Evolutionary conservation across 768 basidiomycete genomes (phyloP).

Genomic region (Termitomyces heimii): DNA sequence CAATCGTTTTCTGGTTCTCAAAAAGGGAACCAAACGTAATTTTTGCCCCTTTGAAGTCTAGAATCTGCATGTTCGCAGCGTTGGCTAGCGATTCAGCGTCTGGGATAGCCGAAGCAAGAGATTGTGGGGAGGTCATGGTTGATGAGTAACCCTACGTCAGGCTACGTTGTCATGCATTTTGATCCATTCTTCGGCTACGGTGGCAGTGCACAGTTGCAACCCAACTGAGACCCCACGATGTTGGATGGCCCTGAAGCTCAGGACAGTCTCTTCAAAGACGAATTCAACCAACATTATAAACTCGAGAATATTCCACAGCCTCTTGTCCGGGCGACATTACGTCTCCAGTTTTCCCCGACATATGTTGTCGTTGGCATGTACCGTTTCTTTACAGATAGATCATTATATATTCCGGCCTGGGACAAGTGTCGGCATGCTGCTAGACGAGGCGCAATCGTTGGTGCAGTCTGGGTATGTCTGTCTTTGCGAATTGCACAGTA

Average conservation of each 20-base stretch:
- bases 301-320: conserved; percentile 33
- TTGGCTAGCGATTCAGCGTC: conserved; percentile 24
- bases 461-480: conserved; percentile 57
- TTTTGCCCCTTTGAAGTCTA: conserved; percentile 38
- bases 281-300: not conserved
- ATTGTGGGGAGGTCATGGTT: not conserved
- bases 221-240: conserved; percentile 1
- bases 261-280: conserved; percentile 23
- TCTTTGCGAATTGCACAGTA: not conserved
- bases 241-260: conserved; percentile 24
- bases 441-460: conserved; percentile 62
- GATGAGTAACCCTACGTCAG: not conserved
- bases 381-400: conserved; percentile 68
- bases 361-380: conserved; percentile 86
- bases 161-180: not conserved
- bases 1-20: conserved; percentile 42
- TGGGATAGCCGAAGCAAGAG: conserved; percentile 20
- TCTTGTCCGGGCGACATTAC: conserved; percentile 47
- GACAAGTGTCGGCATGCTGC: conserved; percentile 79
- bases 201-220: not conserved
- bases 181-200: not conserved
- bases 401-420: conserved; percentile 72
- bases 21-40: conserved; percentile 50
- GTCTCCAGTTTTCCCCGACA: conserved; percentile 74
- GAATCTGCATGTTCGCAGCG: conserved; percentile 35